Conservation (phyloP, 768 basidiomycete genomes). For the Termitomyces sp. region DNA sequence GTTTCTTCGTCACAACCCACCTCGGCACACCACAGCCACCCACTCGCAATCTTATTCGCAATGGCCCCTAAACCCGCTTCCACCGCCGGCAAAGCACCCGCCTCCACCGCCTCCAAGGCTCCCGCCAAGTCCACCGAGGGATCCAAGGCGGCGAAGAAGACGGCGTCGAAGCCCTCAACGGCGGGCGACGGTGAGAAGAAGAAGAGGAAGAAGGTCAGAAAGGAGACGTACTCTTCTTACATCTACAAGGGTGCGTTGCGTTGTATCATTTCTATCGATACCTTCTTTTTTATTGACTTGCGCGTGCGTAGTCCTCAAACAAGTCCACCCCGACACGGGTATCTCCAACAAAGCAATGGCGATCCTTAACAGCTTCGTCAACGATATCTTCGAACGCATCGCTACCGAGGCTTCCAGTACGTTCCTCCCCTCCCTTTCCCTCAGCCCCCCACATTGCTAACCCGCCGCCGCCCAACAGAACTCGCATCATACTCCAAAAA, state of each 20-base stretch:
- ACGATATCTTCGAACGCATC: constrained; percentile 92
- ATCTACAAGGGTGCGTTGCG: constrained; percentile 76
- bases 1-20: constrained; percentile 1
- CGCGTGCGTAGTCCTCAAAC: constrained; percentile 71
- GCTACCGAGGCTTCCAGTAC: constrained; percentile 85
- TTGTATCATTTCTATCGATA: neutral
- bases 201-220: constrained; percentile 82
- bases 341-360: constrained; percentile 98
- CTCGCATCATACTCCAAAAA: constrained; percentile 98
- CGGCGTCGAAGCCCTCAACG: constrained; percentile 45
- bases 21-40: no score
- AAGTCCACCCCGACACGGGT: constrained; percentile 98
- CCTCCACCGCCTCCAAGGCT: constrained; percentile 67
- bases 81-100: constrained; percentile 76
- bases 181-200: constrained; percentile 74
- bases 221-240: constrained; percentile 93
- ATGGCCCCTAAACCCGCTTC: constrained; percentile 85
- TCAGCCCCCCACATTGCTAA: neutral
- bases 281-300: neutral
- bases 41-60: no score
- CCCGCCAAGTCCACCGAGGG: constrained; percentile 64
- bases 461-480: constrained; percentile 41
- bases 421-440: constrained; percentile 17
- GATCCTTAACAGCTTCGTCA: constrained; percentile 89
- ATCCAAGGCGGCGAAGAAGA: constrained; percentile 78